phyloP scores from a whole-genome alignment of 495 filamentous ascomycete genomes.

The Aspergillus bertholletiae region DNA sequence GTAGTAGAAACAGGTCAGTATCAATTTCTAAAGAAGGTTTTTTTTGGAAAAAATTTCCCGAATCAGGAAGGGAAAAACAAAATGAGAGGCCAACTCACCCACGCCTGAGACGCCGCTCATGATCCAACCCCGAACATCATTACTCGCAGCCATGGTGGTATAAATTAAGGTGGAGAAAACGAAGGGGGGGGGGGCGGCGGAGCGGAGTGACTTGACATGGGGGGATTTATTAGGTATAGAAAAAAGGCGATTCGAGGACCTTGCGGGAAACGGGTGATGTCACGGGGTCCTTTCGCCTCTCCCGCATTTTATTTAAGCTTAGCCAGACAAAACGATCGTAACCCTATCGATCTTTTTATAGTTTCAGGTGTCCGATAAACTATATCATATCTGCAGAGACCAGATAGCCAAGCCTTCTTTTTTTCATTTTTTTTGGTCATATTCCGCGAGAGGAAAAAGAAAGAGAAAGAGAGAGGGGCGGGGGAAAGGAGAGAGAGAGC shows the following conservation, averaged over 20 bases:
- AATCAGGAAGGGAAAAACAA: too few species aligned
- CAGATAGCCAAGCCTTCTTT: too few species aligned
- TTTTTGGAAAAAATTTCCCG: not conserved
- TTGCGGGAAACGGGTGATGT: not conserved
- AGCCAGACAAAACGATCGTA: not conserved
- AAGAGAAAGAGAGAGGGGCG: too few species aligned
- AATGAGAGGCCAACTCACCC: conserved; percentile 42
- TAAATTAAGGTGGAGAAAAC: conserved; percentile 5
- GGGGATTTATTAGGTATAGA: not conserved
- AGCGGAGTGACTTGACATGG: conserved; percentile 2
- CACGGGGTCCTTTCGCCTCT: not conserved
- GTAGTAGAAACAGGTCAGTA: conserved; percentile 3
- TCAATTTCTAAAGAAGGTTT: not conserved
- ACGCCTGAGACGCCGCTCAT: conserved; percentile 83
- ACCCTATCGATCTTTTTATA: too few species aligned
- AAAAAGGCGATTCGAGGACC: not conserved
- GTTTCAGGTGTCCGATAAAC: too few species aligned
- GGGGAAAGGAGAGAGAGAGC: too few species aligned
- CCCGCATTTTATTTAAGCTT: not conserved
- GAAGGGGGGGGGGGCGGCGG: too few species aligned
- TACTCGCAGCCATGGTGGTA: conserved; percentile 50
- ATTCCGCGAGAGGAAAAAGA: too few species aligned
- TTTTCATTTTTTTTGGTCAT: too few species aligned
- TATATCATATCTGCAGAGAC: too few species aligned
- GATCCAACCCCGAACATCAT: conserved; percentile 92